Percentiles rank a stretch among this genome's conserved stretches.
Conservation (phyloP, 83 land plant genomes). For the Picea abies region DNA sequence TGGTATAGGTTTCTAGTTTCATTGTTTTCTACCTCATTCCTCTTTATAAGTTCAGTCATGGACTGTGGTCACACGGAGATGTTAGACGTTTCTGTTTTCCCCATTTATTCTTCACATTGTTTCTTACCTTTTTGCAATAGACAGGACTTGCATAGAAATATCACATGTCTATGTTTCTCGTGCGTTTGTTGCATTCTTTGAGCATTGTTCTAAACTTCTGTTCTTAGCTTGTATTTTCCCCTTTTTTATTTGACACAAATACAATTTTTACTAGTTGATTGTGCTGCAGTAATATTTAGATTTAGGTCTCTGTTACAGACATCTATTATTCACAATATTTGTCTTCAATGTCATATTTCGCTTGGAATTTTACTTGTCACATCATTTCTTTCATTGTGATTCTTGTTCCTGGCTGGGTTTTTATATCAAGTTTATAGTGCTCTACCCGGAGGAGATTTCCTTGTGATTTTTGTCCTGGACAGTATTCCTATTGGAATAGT, state of each 20-base stretch:
- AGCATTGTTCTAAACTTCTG: background rate
- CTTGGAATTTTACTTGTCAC: background rate
- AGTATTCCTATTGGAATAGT: background rate
- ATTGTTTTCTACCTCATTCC: background rate
- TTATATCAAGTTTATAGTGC: background rate
- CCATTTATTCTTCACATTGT: background rate
- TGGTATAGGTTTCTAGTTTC: background rate
- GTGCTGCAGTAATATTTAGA: background rate
- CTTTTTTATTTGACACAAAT: background rate
- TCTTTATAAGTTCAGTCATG: background rate
- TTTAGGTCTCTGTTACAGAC: background rate
- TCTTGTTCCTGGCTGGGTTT: background rate
- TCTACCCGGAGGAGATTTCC: constrained; percentile 1
- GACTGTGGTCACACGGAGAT: background rate
- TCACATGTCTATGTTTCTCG: background rate
- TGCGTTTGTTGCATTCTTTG: background rate
- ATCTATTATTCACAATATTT: background rate
- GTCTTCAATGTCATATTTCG: background rate
- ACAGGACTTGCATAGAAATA: background rate
- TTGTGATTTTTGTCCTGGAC: background rate
- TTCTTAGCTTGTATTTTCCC: background rate
- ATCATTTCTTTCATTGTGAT: no score
- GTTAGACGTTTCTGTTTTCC: background rate
- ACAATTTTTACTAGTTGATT: background rate
- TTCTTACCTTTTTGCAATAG: background rate